A percentile compares a stretch with the other conserved stretches of the same genome.
These are phyloP conservation scores for Cynara cardunculus DNA, from an alignment of 129 eudicot species.

Conservation along the genomic window DNA sequence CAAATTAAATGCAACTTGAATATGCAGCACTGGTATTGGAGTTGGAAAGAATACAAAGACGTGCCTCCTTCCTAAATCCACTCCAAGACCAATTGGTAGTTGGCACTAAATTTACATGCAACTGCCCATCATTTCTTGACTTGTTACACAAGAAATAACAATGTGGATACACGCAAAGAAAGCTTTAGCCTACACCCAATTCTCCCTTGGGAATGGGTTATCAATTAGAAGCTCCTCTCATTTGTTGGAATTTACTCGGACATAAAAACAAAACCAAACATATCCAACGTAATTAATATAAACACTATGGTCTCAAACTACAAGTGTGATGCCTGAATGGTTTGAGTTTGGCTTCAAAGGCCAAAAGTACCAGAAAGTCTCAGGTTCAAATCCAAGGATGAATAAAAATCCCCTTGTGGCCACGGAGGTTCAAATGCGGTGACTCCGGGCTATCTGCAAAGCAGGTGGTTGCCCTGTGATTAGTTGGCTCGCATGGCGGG, in stretches of 20 bases:
- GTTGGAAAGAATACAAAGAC: slow-evolving; percentile 18
- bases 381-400: too few relatives aligned
- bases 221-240: slow-evolving; percentile 28
- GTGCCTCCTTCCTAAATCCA: not conserved
- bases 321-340: too few relatives aligned
- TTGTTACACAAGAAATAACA: slow-evolving; percentile 11
- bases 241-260: slow-evolving; percentile 18
- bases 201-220: slow-evolving; percentile 1
- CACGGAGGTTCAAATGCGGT: too few relatives aligned
- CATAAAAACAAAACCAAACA: not conserved
- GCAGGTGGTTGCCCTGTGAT: too few relatives aligned
- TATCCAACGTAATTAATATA: not conserved
- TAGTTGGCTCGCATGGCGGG: too few relatives aligned
- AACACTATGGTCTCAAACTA: not conserved
- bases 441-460: too few relatives aligned
- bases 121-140: slow-evolving; percentile 20
- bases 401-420: too few relatives aligned
- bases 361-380: too few relatives aligned
- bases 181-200: slow-evolving; percentile 25
- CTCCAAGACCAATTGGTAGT: slow-evolving; percentile 6
- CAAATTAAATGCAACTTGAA: not conserved
- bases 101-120: slow-evolving; percentile 28
- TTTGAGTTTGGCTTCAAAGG: too few relatives aligned
- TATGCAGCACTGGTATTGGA: not conserved
- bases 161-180: not conserved